Conservation (phyloP, 1,284 basidiomycete genomes). For the Fomitopsis palustris region DNA sequence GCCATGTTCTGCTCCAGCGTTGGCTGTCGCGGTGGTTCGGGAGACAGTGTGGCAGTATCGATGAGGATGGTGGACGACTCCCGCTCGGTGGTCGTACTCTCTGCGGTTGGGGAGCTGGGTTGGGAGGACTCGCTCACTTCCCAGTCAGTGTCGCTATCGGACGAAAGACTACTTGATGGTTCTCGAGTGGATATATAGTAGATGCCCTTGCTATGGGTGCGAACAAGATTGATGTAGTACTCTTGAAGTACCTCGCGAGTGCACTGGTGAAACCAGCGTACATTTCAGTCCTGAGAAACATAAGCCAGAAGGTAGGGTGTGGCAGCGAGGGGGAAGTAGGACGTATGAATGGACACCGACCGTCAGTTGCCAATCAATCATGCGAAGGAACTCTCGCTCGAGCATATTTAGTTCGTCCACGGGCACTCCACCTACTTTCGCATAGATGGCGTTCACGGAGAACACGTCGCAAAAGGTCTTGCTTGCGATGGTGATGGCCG, state of each 20-base stretch:
- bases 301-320: not conserved
- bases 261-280: conserved; percentile 44
- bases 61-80: conserved; percentile 52
- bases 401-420: conserved; percentile 87
- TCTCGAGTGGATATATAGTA: conserved; percentile 52
- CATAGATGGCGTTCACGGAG: conserved; percentile 89
- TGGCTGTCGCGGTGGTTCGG: conserved; percentile 48
- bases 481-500: conserved; percentile 81
- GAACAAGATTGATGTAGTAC: conserved; percentile 81
- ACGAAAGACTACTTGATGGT: conserved; percentile 36
- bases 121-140: conserved; percentile 43
- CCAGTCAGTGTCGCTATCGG: conserved; percentile 60
- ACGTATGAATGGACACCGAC: conserved; percentile 51
- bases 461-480: conserved; percentile 94
- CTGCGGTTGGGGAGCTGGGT: conserved; percentile 43
- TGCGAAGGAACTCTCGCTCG: conserved; percentile 86
- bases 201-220: conserved; percentile 62
- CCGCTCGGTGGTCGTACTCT: conserved; percentile 15
- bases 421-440: conserved; percentile 91
- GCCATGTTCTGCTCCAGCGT: conserved; percentile 82
- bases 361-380: conserved; percentile 90
- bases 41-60: conserved; percentile 46
- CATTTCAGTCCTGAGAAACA: conserved; percentile 8
- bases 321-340: conserved; percentile 8
- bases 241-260: conserved; percentile 78